Percentiles rank a stretch among this genome's conserved stretches.
Conservation (phyloP, 2,329 filamentous ascomycete species). For the Beauveria australis region DNA sequence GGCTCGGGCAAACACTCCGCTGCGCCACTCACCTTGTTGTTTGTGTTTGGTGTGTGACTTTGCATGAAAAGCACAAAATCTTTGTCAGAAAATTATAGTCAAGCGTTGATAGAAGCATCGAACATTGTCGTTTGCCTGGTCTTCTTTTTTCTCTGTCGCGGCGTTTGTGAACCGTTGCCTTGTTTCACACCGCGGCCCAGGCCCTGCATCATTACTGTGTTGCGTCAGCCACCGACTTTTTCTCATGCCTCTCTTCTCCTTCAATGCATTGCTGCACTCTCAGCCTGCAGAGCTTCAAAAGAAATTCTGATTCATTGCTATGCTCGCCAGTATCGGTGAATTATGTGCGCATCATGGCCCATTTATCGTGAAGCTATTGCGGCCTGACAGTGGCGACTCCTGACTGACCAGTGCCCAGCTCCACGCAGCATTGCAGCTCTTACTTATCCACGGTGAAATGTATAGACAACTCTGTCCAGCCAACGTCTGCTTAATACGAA, state of each 20-base stretch:
- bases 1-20: background rate
- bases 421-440: background rate
- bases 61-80: background rate
- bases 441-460: background rate
- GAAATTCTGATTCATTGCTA: background rate
- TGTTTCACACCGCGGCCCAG: background rate
- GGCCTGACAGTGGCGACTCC: background rate
- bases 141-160: background rate
- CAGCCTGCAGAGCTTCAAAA: background rate
- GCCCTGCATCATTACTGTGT: background rate
- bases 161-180: background rate
- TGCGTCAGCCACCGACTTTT: slow-evolving; percentile 7
- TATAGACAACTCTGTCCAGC: background rate
- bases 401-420: background rate
- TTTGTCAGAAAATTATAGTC: too few relatives aligned
- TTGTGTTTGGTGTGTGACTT: background rate
- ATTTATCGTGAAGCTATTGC: background rate
- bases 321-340: background rate
- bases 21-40: background rate
- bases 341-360: background rate
- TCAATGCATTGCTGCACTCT: background rate
- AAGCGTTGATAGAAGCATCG: background rate
- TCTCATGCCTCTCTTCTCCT: background rate
- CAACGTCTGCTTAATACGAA: too few relatives aligned
- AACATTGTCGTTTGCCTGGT: background rate